Evolutionary conservation across 768 basidiomycete species (phyloP), one percentile per base, ranked within the genome.

Genomic region (Phaeotremella skinneri): DNA sequence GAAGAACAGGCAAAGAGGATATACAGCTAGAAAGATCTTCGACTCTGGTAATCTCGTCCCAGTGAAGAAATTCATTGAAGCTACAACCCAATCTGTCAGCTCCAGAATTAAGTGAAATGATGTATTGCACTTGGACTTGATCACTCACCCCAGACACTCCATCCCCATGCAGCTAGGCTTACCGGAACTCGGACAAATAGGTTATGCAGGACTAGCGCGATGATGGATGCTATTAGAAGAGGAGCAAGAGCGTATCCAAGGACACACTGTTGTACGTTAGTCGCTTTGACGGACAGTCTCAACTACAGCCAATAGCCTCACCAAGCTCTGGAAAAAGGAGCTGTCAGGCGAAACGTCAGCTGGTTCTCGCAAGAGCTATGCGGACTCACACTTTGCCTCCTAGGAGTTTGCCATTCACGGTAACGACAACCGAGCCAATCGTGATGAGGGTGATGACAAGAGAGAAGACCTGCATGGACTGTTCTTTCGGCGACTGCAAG

Each of bases 171-270:
- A 20, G 86, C 81, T 26, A 94, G 75, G 45, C 91, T 87, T 29
- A 98, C 77, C 9, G 94, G 94, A 29, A 86, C 87, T 56, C 94
- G 84, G 57, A 98, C 81, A 79, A 88, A 96, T 49, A 98, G 87
- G 27, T 85, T 79, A 56, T 75, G 74, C 45, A 83, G 88, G 16
- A 98, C 85, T 66, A 94, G 91, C 0, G 90, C 83, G 45, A 96
- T 82, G 29, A 97, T 79, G 2, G 92, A 92, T 5, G 94, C 93
- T 42, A 94, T 84, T 62, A 93, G 84, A 51, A 98, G 82, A 14
- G 94, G 94, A 5, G 91, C 93, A 55, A 97, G 83, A 70, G 94
- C 97, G 70, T 98, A 98, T 0, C 94, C 94, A 2, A 97, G 81
- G 29, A 88, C 93, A 71, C 93, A 97, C 23, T 76, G 64, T 21